Evolutionary conservation across 2,329 filamentous ascomycete genomes (phyloP).

Genomic region (Pyricularia pennisetigena): DNA sequence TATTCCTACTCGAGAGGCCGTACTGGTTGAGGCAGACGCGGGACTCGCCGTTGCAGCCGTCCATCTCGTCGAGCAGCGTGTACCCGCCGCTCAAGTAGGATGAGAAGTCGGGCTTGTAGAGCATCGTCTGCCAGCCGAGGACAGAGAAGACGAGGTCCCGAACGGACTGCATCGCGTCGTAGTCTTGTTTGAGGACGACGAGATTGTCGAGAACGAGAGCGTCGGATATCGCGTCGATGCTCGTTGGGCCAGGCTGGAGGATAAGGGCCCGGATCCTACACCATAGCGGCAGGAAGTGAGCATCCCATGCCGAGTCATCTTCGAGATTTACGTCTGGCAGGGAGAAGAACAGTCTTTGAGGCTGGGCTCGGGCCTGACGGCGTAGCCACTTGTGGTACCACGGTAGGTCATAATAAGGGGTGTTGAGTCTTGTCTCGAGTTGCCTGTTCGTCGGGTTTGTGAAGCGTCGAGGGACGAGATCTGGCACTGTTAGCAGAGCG

Average conservation of each 20-base stretch:
- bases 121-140: constrained; percentile 16
- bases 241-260: constrained; percentile 4
- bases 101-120: constrained; percentile 12
- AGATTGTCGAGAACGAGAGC: constrained; percentile 7
- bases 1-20: constrained; percentile 4
- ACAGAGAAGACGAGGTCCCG: constrained; percentile 14
- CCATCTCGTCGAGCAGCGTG: constrained; percentile 12
- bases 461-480: not conserved
- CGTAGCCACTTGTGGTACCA: constrained; percentile 1
- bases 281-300: constrained; percentile 9
- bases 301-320: constrained; percentile 1
- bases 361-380: not conserved
- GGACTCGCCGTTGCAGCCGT: constrained; percentile 7
- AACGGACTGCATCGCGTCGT: constrained; percentile 5
- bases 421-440: not conserved
- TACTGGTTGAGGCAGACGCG: constrained; percentile 11
- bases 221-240: constrained; percentile 12
- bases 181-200: constrained; percentile 5
- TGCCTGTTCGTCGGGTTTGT: not conserved
- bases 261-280: constrained; percentile 7
- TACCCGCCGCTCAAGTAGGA: constrained; percentile 7
- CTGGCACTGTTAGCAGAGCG: not conserved
- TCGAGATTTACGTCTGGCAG: constrained; percentile 2
- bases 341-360: not conserved
- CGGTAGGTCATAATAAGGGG: constrained; percentile 4